Evolutionary conservation across 805 yeast genomes (phyloP).

Genomic region (Kazachstania bromeliacearum): DNA sequence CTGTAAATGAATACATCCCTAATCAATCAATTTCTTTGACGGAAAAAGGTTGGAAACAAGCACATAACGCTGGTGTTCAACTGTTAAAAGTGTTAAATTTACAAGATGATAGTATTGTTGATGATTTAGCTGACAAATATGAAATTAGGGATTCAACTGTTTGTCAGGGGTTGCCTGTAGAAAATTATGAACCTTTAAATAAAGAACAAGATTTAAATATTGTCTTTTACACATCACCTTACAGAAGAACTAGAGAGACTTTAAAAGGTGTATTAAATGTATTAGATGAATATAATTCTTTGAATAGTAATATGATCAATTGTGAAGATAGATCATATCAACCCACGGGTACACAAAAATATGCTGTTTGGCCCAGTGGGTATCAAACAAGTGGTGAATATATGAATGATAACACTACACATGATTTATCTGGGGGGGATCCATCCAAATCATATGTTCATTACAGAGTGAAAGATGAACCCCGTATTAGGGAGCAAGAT

Average conservation of each 20-base stretch:
- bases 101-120: constrained; percentile 16
- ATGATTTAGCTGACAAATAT: constrained; percentile 16
- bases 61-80: constrained; percentile 49
- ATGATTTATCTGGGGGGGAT: constrained; percentile 4
- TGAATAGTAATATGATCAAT: constrained; percentile 18
- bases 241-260: constrained; percentile 75
- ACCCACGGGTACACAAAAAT: constrained; percentile 20
- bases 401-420: constrained; percentile 17
- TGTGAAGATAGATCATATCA: constrained; percentile 13
- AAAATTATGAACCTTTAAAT: constrained; percentile 21
- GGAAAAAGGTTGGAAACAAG: constrained; percentile 56
- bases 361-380: constrained; percentile 23
- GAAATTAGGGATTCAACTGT: constrained; percentile 4
- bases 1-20: constrained; percentile 66
- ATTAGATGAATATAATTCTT: constrained; percentile 31
- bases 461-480: constrained; percentile 69
- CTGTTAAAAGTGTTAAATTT: constrained; percentile 27
- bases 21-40: constrained; percentile 77
- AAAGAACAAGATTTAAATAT: constrained; percentile 43
- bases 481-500: constrained; percentile 88
- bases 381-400: constrained; percentile 21
- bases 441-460: constrained; percentile 29
- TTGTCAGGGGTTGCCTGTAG: constrained; percentile 11
- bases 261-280: constrained; percentile 59
- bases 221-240: constrained; percentile 80